Conservation (phyloP, 352 stramenopile species). For the Globisporangium heterothallicum region DNA sequence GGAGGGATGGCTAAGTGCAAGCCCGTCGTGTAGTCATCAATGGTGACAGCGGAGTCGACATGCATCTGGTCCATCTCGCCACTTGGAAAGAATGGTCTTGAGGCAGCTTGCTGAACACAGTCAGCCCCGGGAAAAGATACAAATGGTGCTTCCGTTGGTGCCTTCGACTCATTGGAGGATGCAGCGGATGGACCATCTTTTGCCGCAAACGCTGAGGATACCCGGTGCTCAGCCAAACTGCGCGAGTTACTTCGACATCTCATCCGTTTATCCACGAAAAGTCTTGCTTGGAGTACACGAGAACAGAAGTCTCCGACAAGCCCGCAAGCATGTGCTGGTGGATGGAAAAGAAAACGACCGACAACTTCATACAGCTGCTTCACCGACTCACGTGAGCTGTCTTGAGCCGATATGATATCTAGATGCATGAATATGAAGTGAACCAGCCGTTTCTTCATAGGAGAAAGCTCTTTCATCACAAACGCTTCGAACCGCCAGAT, state of each 20-base stretch:
- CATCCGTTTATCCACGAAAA: background rate
- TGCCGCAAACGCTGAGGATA: background rate
- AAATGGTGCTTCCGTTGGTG: no score
- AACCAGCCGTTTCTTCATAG: conserved; percentile 2
- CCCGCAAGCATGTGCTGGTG: background rate
- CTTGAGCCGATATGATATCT: background rate
- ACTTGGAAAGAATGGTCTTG: background rate
- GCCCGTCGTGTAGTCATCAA: background rate
- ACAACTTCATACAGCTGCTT: background rate
- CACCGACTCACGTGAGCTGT: background rate
- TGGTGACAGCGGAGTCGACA: background rate
- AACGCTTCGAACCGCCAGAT: conserved; percentile 12
- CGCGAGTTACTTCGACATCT: background rate
- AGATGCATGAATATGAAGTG: background rate
- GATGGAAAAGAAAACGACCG: background rate
- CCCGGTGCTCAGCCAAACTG: no score
- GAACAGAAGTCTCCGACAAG: background rate
- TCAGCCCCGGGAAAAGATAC: no score
- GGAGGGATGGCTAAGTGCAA: conserved; percentile 5
- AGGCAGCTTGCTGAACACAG: background rate
- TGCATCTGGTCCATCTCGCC: background rate
- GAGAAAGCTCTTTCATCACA: conserved; percentile 6
- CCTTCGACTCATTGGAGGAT: background rate
- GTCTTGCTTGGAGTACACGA: background rate
- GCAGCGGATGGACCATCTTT: background rate